Evolutionary conservation across 768 basidiomycete species (phyloP).

Genomic region (Collybiopsis confluens): DNA sequence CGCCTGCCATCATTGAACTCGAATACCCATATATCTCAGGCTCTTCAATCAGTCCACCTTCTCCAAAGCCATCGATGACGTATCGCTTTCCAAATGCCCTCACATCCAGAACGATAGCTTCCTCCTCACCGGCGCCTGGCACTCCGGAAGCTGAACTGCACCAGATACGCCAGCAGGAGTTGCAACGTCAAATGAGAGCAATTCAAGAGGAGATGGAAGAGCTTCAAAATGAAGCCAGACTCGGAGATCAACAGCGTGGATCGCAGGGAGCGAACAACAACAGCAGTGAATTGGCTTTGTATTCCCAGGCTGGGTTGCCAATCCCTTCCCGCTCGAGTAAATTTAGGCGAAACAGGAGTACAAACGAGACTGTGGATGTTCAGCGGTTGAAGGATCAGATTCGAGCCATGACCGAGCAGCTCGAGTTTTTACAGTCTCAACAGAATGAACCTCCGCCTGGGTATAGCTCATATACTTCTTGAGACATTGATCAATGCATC

Average conservation of each 20-base stretch:
- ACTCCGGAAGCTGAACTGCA: not conserved
- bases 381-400: conserved; percentile 1
- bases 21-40: too few species aligned
- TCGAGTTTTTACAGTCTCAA: conserved; percentile 7
- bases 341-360: too few species aligned
- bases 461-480: too few species aligned
- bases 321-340: not conserved
- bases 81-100: too few species aligned
- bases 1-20: too few species aligned
- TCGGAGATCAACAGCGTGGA: not conserved
- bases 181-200: not conserved
- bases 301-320: not conserved
- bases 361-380: not conserved
- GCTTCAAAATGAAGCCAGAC: not conserved
- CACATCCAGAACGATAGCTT: too few species aligned
- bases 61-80: too few species aligned
- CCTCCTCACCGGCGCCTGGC: too few species aligned
- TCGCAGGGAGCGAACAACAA: not conserved
- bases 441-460: conserved; percentile 11
- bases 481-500: too few species aligned
- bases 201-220: conserved; percentile 6
- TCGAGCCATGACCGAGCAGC: conserved; percentile 6
- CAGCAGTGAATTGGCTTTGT: not conserved
- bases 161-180: conserved; percentile 1
- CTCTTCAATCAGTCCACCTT: too few species aligned